phyloP scores from a whole-genome alignment of 345 rosid genomes.

The Populus simonii region DNA sequence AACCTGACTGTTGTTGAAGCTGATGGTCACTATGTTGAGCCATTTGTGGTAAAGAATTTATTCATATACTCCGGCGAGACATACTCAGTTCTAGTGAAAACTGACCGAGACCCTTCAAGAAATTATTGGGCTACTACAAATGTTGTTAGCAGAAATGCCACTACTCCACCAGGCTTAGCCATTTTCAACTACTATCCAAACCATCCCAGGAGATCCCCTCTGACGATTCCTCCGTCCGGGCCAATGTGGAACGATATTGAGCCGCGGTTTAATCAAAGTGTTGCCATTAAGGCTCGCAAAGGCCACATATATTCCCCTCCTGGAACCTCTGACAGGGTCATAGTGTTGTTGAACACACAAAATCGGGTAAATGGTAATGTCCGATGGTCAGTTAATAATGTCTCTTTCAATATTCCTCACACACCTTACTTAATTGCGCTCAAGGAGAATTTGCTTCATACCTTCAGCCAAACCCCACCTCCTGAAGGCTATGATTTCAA shows the following conservation, averaged over 20 bases:
- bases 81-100: conserved; percentile 56
- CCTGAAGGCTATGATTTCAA: conserved; percentile 33
- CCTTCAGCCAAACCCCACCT: conserved; percentile 45
- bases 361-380: conserved; percentile 31
- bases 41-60: conserved; percentile 65
- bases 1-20: conserved; percentile 79
- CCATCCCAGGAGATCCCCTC: conserved; percentile 44
- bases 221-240: conserved; percentile 33
- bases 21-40: conserved; percentile 70
- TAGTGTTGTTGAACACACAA: conserved; percentile 61
- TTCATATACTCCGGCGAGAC: conserved; percentile 80
- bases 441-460: conserved; percentile 37
- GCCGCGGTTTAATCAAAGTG: conserved; percentile 46
- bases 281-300: conserved; percentile 47
- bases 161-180: conserved; percentile 48
- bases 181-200: conserved; percentile 58
- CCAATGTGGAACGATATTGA: conserved; percentile 46
- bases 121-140: conserved; percentile 67
- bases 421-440: conserved; percentile 61
- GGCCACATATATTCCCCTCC: conserved; percentile 36
- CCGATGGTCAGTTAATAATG: conserved; percentile 68
- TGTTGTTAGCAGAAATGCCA: conserved; percentile 48
- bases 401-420: conserved; percentile 48
- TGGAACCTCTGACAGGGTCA: conserved; percentile 46
- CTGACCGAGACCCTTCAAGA: conserved; percentile 50